These are phyloP conservation scores for Corchorus capsularis DNA, from an alignment of 345 rosid species.

Conservation along the genomic window DNA sequence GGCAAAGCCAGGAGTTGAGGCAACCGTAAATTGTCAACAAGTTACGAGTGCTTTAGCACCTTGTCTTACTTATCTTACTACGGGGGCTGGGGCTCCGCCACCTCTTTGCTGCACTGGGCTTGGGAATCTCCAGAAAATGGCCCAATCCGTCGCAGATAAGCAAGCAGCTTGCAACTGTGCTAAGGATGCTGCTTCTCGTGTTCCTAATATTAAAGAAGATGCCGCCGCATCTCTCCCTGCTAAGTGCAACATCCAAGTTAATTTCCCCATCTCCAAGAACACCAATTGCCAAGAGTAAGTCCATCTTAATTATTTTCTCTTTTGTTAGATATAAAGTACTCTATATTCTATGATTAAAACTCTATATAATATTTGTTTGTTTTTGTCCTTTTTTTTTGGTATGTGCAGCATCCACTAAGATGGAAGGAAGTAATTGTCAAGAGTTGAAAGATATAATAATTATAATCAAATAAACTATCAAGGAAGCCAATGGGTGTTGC, in stretches of 20 bases:
- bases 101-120: slow-evolving; percentile 24
- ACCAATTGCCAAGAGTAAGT: no score
- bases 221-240: no score
- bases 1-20: slow-evolving; percentile 14
- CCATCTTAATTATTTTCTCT: no score
- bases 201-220: background rate
- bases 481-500: no score
- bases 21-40: slow-evolving; percentile 1
- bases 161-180: slow-evolving; percentile 31
- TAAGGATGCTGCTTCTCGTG: slow-evolving; percentile 21
- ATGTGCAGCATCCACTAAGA: no score
- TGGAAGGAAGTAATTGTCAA: no score
- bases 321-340: background rate
- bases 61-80: slow-evolving; percentile 26
- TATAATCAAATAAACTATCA: no score
- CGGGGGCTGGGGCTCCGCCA: background rate
- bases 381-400: background rate
- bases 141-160: slow-evolving; percentile 23
- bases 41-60: slow-evolving; percentile 9
- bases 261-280: no score
- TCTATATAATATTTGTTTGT: background rate
- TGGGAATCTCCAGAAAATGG: background rate
- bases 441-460: no score
- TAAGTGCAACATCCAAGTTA: no score
- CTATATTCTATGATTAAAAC: background rate